phyloP scores from a whole-genome alignment of 495 filamentous ascomycete species.

The Aspergillus indologenus region DNA sequence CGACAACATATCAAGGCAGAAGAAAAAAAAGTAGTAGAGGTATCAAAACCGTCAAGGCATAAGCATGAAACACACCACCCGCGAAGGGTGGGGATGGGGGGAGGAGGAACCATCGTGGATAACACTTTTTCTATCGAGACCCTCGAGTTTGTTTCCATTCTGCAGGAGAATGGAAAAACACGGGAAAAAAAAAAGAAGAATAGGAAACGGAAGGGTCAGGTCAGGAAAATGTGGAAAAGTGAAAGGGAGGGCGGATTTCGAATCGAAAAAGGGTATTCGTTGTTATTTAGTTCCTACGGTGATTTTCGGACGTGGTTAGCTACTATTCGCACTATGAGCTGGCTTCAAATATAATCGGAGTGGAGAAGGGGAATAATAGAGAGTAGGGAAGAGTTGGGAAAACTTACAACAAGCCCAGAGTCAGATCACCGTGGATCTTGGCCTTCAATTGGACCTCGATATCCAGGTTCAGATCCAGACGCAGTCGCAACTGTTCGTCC shows the following conservation, averaged over 20 bases:
- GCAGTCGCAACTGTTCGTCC: conserved; percentile 70
- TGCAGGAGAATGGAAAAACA: background rate
- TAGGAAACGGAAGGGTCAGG: too few species aligned
- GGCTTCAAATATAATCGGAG: background rate
- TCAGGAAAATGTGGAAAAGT: too few species aligned
- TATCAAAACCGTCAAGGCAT: background rate
- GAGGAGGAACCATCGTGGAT: too few species aligned
- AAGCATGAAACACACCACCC: too few species aligned
- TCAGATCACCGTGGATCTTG: conserved; percentile 87
- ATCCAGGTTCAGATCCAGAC: conserved; percentile 83
- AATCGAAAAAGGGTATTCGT: too few species aligned
- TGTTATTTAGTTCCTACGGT: background rate
- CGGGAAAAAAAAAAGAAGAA: background rate
- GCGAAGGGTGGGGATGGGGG: too few species aligned
- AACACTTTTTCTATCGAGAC: too few species aligned
- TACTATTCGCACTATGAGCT: background rate
- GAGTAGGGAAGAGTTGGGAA: conserved; percentile 4
- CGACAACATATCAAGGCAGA: background rate
- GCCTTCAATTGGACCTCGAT: conserved; percentile 88
- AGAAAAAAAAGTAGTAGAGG: background rate
- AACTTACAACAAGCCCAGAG: conserved; percentile 77
- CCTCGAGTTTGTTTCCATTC: too few species aligned
- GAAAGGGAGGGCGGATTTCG: too few species aligned
- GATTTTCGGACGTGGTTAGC: background rate
- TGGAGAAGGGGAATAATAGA: background rate